Conservation (phyloP, 495 filamentous ascomycete species). For the Astrocystis sublimbata region DNA sequence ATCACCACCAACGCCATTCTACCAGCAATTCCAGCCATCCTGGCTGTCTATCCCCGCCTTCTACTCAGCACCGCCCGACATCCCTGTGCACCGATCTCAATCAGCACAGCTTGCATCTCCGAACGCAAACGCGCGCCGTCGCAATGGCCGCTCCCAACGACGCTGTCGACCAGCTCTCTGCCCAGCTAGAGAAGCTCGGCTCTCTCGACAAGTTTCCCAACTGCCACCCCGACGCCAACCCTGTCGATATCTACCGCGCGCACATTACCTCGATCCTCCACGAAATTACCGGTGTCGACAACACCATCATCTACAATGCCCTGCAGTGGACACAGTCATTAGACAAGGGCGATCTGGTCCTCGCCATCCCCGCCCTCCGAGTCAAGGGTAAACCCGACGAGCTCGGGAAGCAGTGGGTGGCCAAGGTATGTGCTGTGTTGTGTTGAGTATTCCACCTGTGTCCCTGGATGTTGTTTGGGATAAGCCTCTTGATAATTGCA, state of each 20-base stretch:
- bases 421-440: constrained; percentile 54
- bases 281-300: constrained; percentile 71
- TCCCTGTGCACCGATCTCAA: not conserved
- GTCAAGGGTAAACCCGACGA: constrained; percentile 82
- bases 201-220: constrained; percentile 51
- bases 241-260: constrained; percentile 82
- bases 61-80: not conserved
- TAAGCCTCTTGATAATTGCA: no score
- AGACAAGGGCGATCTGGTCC: constrained; percentile 85
- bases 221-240: constrained; percentile 71
- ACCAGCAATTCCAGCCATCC: not conserved
- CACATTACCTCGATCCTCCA: constrained; percentile 75
- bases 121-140: constrained; percentile 24
- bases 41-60: not conserved
- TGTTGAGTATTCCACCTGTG: not conserved
- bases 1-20: not conserved
- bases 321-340: constrained; percentile 80
- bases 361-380: constrained; percentile 77
- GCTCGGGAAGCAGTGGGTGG: constrained; percentile 67
- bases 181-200: constrained; percentile 42
- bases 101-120: constrained; percentile 12
- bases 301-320: constrained; percentile 72
- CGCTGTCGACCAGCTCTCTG: constrained; percentile 39
- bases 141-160: constrained; percentile 28
- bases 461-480: no score